Base-by-base conservation (phyloP, 2,329 filamentous ascomycete genomes). In the Knufia fluminis region DNA sequence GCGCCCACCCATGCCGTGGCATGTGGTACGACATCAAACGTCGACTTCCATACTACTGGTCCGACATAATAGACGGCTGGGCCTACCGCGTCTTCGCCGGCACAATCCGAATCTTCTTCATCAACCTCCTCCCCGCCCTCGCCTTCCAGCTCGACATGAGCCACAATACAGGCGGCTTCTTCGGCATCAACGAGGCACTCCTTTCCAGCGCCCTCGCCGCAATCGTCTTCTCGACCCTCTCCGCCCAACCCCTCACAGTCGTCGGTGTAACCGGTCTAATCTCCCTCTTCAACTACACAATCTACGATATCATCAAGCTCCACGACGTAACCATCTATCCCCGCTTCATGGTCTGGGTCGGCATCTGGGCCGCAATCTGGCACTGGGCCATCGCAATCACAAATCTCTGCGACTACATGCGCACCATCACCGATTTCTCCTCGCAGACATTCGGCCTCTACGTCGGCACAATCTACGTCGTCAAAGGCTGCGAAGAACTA, bases 141-240 rank as follows among this genome's bases (percentile, higher is more conserved):
- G 77, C 77, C 1, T 80, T 77, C 54, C 73, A 73, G 2, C 64
- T 80, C 16, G 77, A 80, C 59, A 80, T 80, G 74, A 70, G 73
- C 48, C 69, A 76, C 4, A 68, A 73, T 14, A 79, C 77, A 0
- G 71, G 70, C 20, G 66, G 69, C 16, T 77, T 75, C 62, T 78
- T 72, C 53, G 77, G 77, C 31, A 68, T 79, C 58, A 79, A 78
- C 51, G 75, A 79, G 58, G 73, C 70, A 0, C 65, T 79, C 1
- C 74, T 78, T 56, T 68, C 75, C 1, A 77, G 75, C 1, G 76
- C 72, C 2, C 60, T 78, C n/a, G 75, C 73, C 1, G 74, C 74
- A 2, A 69, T 77, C 56, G 70, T 78, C 1, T 78, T 78, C 60
- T 77, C 72, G 56, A 57, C 72, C 4, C 57, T 78, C 1, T 68